Percentiles rank a stretch among this genome's conserved stretches.
phyloP scores from a whole-genome alignment of 306 rosid species.

The Citrullus mucosospermus region DNA sequence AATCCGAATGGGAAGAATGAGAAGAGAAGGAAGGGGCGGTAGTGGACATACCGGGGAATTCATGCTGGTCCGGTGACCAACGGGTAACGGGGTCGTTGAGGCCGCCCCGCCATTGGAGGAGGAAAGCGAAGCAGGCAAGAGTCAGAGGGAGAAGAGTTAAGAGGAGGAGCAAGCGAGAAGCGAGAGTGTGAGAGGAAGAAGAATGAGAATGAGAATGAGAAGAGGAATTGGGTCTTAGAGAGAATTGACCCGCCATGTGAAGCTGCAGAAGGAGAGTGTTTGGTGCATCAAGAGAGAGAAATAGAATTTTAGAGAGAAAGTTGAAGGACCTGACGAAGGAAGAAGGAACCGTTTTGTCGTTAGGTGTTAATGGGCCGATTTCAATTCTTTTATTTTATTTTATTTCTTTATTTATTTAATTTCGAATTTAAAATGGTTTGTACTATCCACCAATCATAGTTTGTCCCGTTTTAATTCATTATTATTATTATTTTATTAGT shows the following conservation, averaged over 20 bases:
- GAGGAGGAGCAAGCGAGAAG: constrained; percentile 47
- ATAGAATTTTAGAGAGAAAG: neutral
- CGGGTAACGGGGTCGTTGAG: constrained; percentile 62
- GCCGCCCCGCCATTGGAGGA: constrained; percentile 94
- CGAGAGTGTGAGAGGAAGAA: constrained; percentile 20
- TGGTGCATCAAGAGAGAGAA: constrained; percentile 15
- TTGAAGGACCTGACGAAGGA: neutral
- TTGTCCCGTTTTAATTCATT: neutral
- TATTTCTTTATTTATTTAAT: neutral
- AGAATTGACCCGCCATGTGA: constrained; percentile 60
- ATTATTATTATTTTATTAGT: too few relatives aligned
- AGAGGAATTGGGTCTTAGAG: constrained; percentile 24
- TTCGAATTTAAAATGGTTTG: too few relatives aligned
- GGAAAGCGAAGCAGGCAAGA: constrained; percentile 67
- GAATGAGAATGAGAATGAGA: constrained; percentile 1
- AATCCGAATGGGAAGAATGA: constrained; percentile 34
- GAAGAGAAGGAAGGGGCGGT: constrained; percentile 18
- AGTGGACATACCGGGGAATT: constrained; percentile 58
- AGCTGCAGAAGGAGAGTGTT: constrained; percentile 6
- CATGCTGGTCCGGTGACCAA: constrained; percentile 53
- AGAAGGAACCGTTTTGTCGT: constrained; percentile 8
- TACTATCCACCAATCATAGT: too few relatives aligned
- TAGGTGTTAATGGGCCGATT: neutral
- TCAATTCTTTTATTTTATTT: neutral
- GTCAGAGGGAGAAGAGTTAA: constrained; percentile 55